Evolutionary conservation across 805 yeast genomes (phyloP), one percentile per base, ranked within the genome.

Genomic region (Candida quercuum): DNA sequence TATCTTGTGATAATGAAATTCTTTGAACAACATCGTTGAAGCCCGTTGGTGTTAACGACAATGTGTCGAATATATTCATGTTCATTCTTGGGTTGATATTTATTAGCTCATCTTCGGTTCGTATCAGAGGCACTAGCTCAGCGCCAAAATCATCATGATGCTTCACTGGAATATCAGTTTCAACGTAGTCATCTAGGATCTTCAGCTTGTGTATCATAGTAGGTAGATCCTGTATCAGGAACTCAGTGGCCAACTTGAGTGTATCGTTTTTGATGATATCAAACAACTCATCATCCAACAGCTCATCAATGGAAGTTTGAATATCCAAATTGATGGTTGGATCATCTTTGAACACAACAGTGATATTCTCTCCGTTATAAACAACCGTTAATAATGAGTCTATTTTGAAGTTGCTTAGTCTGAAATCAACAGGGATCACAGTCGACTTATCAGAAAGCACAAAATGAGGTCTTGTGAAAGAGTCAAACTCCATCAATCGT

Each of bases 391-490:
- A 23, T 0, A 44, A n/a, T 2, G 50, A 42, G 17, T 51, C 52
- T 5, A 54, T 34, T 21, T 45, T 37, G 16, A 53, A 32, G 11
- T 47, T 29, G 2, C 30, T 37, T 9, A 54, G 33, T 2, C 40
- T 32, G 27, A 54, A 48, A 30, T 52, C 54, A 17, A 54, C 56
- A 5, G 59, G 59, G 11, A 54, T 23, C 1, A 48, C 33, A 1
- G 54, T 48, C 4, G 57, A 50, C 31, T 47, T 45, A 35, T 49
- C 48, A 16, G 47, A 38, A 20, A 46, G 33, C 2, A 51, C 47
- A 31, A 48, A 54, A 28, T 44, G 49, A 4, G 59, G 59, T 38
- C 35, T 50, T 12, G 57, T 53, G 33, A 54, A 51, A 5, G 12
- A 5, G 33, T 53, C 57, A 46, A 48, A 54, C 4, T 51, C 52